Percentiles rank a stretch among this genome's conserved stretches.
These are phyloP conservation scores for Diospyros kaki DNA, from an alignment of 148 eudicot species.

Conservation along the genomic window DNA sequence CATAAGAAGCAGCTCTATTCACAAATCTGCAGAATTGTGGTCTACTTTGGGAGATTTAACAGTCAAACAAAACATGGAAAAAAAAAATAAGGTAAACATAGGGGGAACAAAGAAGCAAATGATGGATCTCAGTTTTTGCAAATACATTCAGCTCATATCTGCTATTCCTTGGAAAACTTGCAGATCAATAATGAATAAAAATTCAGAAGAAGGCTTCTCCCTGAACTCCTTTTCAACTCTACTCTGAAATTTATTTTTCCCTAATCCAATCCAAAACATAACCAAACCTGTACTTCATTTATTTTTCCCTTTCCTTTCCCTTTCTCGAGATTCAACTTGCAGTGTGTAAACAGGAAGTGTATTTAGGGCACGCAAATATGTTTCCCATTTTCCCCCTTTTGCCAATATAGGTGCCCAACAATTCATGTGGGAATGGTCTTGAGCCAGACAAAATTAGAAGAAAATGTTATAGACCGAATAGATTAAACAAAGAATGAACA, in stretches of 20 bases:
- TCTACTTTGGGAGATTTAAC: too few species aligned
- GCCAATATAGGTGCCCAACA: constrained; percentile 2
- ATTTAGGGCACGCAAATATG: background rate
- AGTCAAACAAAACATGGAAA: too few species aligned
- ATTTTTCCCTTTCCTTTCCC: too few species aligned
- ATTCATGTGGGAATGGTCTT: background rate
- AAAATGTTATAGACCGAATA: too few species aligned
- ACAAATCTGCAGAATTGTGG: too few species aligned
- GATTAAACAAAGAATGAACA: too few species aligned
- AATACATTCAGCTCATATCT: background rate
- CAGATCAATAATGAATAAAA: background rate
- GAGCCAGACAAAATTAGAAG: background rate
- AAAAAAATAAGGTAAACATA: too few species aligned
- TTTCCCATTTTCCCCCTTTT: background rate
- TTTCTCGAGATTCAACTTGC: too few species aligned
- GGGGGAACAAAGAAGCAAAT: too few species aligned
- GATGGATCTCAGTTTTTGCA: background rate
- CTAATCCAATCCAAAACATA: background rate
- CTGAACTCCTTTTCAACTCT: background rate
- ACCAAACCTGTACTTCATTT: too few species aligned
- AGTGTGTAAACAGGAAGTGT: background rate
- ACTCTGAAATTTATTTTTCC: background rate
- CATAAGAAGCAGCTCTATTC: too few species aligned
- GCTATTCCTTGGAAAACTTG: background rate
- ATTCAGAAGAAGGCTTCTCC: background rate